Conservation (phyloP, 2,329 filamentous ascomycete species). For the Penicillium brasilianum region DNA sequence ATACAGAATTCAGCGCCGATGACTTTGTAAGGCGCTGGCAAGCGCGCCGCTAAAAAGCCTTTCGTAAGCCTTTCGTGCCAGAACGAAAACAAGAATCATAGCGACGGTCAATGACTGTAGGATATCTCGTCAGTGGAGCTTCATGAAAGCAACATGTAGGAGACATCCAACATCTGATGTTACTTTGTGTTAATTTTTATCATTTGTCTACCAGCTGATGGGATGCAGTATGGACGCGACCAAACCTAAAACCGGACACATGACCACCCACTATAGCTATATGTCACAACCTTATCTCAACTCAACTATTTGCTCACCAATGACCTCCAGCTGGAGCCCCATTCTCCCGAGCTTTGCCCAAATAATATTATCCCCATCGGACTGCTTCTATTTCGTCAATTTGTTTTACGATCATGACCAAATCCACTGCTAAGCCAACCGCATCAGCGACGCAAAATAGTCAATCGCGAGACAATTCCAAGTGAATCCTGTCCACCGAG, state of each 20-base stretch:
- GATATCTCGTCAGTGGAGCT: neutral
- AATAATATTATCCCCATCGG: neutral
- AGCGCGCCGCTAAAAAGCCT: constrained; percentile 7
- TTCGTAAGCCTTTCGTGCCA: too few species aligned
- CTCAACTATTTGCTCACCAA: too few species aligned
- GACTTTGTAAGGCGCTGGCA: neutral
- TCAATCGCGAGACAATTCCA: neutral
- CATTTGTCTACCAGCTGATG: neutral
- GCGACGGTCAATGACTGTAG: neutral
- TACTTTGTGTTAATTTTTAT: neutral
- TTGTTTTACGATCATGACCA: neutral
- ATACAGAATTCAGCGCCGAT: neutral
- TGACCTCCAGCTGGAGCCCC: too few species aligned
- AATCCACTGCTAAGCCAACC: neutral
- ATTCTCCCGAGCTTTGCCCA: neutral
- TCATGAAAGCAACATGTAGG: neutral
- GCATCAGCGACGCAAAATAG: neutral
- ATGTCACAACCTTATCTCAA: neutral
- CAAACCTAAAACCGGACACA: too few species aligned
- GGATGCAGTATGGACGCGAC: too few species aligned
- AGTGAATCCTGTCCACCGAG: neutral
- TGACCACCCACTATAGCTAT: too few species aligned
- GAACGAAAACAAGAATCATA: neutral
- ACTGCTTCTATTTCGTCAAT: too few species aligned
- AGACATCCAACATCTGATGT: neutral